Percentiles rank a stretch among this genome's conserved stretches.
Evolutionary conservation across 23 red algal species (phyloP).

Genomic region (Gracilaria caudata): DNA sequence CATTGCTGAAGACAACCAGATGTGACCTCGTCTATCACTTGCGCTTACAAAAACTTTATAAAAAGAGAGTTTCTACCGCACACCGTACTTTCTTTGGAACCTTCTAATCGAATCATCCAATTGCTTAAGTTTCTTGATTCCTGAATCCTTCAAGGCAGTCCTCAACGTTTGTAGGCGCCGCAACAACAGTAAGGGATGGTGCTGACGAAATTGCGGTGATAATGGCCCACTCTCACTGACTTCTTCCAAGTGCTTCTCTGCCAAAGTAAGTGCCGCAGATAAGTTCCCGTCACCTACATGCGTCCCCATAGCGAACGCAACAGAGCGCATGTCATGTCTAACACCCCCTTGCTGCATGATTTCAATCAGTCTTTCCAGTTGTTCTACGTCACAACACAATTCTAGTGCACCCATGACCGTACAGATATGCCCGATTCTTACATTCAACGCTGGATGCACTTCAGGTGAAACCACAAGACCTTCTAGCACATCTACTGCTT

Average conservation of each 20-base stretch:
- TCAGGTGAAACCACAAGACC: background rate
- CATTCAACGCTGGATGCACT: constrained; percentile 7
- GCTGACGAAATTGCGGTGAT: constrained; percentile 13
- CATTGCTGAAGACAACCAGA: too few relatives aligned
- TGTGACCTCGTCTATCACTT: too few relatives aligned
- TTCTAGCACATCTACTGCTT: constrained; percentile 46
- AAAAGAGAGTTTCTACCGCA: background rate
- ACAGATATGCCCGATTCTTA: constrained; percentile 23
- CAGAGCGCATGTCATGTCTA: constrained; percentile 51
- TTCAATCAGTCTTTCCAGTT: constrained; percentile 27
- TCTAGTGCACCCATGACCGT: constrained; percentile 44
- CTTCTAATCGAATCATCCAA: constrained; percentile 16
- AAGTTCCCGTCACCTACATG: constrained; percentile 61
- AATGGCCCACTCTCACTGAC: background rate
- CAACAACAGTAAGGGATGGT: constrained; percentile 24
- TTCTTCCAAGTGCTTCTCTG: constrained; percentile 1
- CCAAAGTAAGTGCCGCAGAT: constrained; percentile 28
- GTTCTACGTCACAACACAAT: constrained; percentile 42
- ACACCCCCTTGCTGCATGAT: constrained; percentile 36
- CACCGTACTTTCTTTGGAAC: background rate
- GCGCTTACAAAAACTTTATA: too few relatives aligned
- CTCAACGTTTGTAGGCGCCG: constrained; percentile 30
- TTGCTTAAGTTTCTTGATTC: constrained; percentile 31
- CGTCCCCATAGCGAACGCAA: constrained; percentile 49
- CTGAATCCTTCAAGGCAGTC: constrained; percentile 39